Evolutionary conservation across 192 early-diverging fungal genomes (phyloP).

Genomic region (Pilobolus umbonatus): DNA sequence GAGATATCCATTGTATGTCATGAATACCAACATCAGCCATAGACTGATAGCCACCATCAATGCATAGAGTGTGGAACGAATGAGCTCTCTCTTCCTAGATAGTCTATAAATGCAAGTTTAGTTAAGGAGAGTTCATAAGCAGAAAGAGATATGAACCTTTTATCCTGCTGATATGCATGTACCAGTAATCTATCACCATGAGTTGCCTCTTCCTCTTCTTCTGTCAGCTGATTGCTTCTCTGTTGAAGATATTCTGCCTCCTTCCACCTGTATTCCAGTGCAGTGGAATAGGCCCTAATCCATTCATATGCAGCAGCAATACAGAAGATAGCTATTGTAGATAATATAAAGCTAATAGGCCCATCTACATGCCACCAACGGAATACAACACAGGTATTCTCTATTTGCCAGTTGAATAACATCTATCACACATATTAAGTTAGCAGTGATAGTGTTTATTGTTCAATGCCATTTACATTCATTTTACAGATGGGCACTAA

Average conservation of each 20-base stretch:
- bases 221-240: neutral
- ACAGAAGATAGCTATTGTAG: conserved; percentile 49
- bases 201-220: neutral
- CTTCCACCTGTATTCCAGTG: conserved; percentile 5
- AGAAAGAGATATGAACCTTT: neutral
- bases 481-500: conserved; percentile 11
- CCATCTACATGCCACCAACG: conserved; percentile 69
- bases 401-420: conserved; percentile 72
- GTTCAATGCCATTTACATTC: neutral
- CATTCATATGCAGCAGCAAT: conserved; percentile 50
- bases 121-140: neutral
- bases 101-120: neutral
- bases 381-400: conserved; percentile 75
- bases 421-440: conserved; percentile 39
- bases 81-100: conserved; percentile 28
- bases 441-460: neutral
- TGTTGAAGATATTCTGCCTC: neutral
- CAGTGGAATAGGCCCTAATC: conserved; percentile 17
- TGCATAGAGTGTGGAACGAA: conserved; percentile 58
- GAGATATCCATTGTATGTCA: conserved; percentile 80
- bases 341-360: conserved; percentile 46
- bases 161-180: neutral
- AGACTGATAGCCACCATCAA: conserved; percentile 62
- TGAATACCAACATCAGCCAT: conserved; percentile 77
- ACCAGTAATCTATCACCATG: neutral